A percentile compares a stretch with the other conserved stretches of the same genome.
Evolutionary conservation across 2,329 filamentous ascomycete species (phyloP).

Genomic region (Botrytis medusae): DNA sequence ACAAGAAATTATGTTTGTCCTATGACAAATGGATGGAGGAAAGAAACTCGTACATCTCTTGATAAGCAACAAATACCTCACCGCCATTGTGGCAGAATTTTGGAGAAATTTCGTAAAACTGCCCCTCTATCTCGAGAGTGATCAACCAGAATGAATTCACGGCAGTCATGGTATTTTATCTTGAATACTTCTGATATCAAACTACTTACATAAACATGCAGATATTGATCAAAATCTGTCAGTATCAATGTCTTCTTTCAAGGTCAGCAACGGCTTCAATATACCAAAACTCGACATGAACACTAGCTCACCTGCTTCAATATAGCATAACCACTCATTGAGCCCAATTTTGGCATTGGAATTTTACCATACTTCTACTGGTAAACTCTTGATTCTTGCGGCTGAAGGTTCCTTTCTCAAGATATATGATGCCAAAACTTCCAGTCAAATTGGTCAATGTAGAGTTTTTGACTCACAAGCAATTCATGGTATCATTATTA

Average conservation of each 20-base stretch:
- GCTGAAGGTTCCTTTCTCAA: slow-evolving; percentile 61
- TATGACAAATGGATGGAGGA: background rate
- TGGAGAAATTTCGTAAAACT: background rate
- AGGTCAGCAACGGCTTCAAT: slow-evolving; percentile 12
- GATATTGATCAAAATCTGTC: background rate
- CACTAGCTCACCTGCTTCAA: slow-evolving; percentile 12
- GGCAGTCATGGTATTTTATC: background rate
- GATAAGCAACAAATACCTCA: background rate
- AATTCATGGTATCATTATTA: slow-evolving; percentile 69
- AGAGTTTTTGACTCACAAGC: slow-evolving; percentile 65
- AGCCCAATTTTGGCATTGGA: slow-evolving; percentile 60
- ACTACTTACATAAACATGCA: background rate
- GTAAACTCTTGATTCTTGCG: slow-evolving; percentile 50
- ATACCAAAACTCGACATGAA: background rate
- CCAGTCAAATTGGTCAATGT: slow-evolving; percentile 44
- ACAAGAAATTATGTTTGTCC: background rate
- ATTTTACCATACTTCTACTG: slow-evolving; percentile 45
- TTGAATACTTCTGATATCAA: background rate
- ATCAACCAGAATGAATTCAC: background rate
- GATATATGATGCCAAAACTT: slow-evolving; percentile 46
- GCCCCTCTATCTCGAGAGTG: background rate
- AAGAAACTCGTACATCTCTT: background rate
- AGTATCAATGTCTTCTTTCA: slow-evolving; percentile 19
- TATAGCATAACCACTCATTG: slow-evolving; percentile 38
- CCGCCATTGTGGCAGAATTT: background rate